Base-by-base conservation (phyloP, 1,284 basidiomycete genomes). In the Athelia psychrophila region DNA sequence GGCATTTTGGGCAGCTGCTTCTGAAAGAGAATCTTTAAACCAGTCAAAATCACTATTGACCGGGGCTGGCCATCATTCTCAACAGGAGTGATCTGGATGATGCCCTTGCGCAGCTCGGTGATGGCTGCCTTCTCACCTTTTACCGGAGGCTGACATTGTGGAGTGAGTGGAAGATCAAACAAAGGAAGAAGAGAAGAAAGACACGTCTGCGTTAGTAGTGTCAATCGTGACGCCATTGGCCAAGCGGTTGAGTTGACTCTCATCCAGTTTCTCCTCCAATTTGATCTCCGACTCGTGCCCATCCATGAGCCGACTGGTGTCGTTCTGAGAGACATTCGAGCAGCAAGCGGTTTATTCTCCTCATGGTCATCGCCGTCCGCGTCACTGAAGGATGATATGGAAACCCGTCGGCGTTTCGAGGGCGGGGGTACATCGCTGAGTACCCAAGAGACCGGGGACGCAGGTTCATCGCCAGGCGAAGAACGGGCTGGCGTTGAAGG, bases 1-100 rank as follows among this genome's bases (percentile, higher is more conserved):
- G 97, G 97, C 97, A 99, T 99, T 72, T 98, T 98, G 8, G 97
- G 97, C 5, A 99, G 73, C 68, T 99, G 97, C 58, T 93, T 93
- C 68, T 98, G 96, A 65, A 99, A 99, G 22, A 99, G 84, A 20
- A 94, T 96, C 73, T 98, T 99, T 55, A 98, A 78, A 12, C 95
- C 94, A 1, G 95, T 95, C 46, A 98, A 79, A 50, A 99, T 86
- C 52, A 98, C 86, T 36, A 90, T 75, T 1, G 88, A 88, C 23
- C 84, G 81, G 1, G 92, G 86, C 44, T 83, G 72, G 18, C 81
- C 79, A 62, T 96, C 90, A 58, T 97, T 94, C 54, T 91, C 86
- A 0, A 98, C 93, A 4, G 95, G 84, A 0, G 84, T 81, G 52
- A 98, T 88, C 56, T 86, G 79, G 60, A 99, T 98, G 53, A 98